Percentiles rank a stretch among this genome's conserved stretches.
phyloP scores from a whole-genome alignment of 139 green algal genomes.

The Chlamydomonas incerta region DNA sequence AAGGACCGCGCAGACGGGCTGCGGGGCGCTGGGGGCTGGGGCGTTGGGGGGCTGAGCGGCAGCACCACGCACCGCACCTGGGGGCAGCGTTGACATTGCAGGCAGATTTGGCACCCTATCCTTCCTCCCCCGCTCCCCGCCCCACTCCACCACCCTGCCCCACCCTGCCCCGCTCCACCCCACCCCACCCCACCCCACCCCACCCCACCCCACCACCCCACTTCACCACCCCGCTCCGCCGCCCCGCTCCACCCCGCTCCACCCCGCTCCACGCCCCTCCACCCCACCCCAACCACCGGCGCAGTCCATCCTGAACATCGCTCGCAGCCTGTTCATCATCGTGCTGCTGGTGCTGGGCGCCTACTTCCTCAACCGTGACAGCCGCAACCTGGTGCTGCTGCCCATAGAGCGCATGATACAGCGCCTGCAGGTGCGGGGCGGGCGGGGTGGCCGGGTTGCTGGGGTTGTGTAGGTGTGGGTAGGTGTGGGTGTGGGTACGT shows the following conservation, averaged over 20 bases:
- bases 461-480: no score
- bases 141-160: no score
- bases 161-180: no score
- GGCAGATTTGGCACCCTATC: no score
- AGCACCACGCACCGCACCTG: no score
- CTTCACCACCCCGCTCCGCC: no score
- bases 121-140: no score
- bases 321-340: constrained; percentile 90
- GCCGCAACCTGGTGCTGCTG: constrained; percentile 84
- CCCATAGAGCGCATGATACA: constrained; percentile 96
- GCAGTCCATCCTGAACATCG: constrained; percentile 86
- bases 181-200: background rate
- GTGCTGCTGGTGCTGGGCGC: constrained; percentile 81
- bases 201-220: background rate
- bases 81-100: no score
- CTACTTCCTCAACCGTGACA: constrained; percentile 87
- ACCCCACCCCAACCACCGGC: background rate
- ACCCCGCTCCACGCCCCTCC: background rate
- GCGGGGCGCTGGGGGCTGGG: no score
- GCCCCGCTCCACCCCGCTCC: background rate
- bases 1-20: no score
- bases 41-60: no score
- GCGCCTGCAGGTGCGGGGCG: constrained; percentile 44
- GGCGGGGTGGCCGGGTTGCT: no score
- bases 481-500: background rate